Evolutionary conservation across 1,284 basidiomycete species (phyloP).

Genomic region (Cryptococcus amylolentus): DNA sequence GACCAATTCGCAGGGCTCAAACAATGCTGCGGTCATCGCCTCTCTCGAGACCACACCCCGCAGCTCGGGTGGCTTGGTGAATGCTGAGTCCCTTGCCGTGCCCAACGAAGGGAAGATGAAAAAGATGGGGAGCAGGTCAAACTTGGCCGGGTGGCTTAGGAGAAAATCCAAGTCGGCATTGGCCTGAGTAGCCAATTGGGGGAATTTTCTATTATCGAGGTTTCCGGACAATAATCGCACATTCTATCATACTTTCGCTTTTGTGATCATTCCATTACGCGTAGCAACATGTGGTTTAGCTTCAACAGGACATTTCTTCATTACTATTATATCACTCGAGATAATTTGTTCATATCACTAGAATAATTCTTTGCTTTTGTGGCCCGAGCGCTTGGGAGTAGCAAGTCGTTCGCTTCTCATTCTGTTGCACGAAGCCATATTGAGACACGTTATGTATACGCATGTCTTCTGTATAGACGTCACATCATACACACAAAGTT

Average conservation of each 20-base stretch:
- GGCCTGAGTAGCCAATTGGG: neutral
- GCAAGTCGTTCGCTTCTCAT: neutral
- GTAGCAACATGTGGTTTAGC: too few relatives aligned
- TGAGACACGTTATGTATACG: neutral
- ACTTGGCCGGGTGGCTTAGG: neutral
- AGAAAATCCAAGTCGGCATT: neutral
- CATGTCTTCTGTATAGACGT: neutral
- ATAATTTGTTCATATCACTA: neutral
- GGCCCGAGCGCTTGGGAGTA: neutral
- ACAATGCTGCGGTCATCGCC: neutral
- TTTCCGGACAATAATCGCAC: neutral
- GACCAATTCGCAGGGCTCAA: constrained; percentile 8
- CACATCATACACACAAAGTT: neutral
- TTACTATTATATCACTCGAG: neutral
- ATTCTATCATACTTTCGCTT: too few relatives aligned
- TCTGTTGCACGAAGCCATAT: neutral
- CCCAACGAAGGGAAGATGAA: neutral
- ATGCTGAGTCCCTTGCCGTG: neutral
- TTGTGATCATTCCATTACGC: too few relatives aligned
- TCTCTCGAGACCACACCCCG: neutral
- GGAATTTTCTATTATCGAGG: neutral
- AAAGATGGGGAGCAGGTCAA: constrained; percentile 5
- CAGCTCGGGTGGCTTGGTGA: neutral
- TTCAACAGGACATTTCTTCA: neutral
- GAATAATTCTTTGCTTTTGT: neutral